A percentile compares a stretch with the other conserved stretches of the same genome.
Conservation (phyloP, 1,139 yeast species). For the Hemisphaericaspora lyxosophila region DNA sequence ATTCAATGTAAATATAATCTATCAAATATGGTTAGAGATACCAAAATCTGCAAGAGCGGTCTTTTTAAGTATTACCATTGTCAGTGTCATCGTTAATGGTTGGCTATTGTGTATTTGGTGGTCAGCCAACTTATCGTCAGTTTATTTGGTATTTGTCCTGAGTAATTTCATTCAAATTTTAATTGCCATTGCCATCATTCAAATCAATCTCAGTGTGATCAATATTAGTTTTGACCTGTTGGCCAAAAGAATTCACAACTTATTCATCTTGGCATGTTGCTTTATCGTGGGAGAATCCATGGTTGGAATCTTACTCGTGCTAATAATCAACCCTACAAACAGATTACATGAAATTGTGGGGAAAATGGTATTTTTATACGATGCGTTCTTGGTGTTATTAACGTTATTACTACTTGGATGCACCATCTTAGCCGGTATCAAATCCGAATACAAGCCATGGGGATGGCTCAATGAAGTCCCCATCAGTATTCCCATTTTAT, state of each 20-base stretch:
- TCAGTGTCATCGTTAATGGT: conserved; percentile 15
- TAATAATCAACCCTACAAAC: conserved; percentile 16
- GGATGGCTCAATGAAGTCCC: conserved; percentile 11
- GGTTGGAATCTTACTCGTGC: conserved; percentile 14
- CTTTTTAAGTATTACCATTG: conserved; percentile 11
- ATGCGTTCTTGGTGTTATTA: not conserved
- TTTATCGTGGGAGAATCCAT: conserved; percentile 16
- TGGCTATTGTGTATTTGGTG: conserved; percentile 16
- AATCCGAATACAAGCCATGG: conserved; percentile 10
- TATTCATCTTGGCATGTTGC: conserved; percentile 16
- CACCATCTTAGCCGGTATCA: conserved; percentile 10
- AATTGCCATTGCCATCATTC: conserved; percentile 17
- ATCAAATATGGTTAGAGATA: conserved; percentile 5
- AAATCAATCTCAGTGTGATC: conserved; percentile 13
- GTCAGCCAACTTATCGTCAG: conserved; percentile 13
- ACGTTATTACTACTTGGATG: conserved; percentile 10
- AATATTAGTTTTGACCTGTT: conserved; percentile 9
- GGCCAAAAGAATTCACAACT: conserved; percentile 15
- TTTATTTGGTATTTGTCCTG: conserved; percentile 14
- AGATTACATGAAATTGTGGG: conserved; percentile 18
- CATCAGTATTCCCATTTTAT: conserved; percentile 15
- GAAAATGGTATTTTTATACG: conserved; percentile 14
- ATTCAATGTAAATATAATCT: conserved; percentile 8
- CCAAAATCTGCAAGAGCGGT: conserved; percentile 8
- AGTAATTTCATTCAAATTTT: conserved; percentile 16